Evolutionary conservation across 352 stramenopile genomes (phyloP), one percentile per base, ranked within the genome.

Genomic region (Pythium sukuiense): DNA sequence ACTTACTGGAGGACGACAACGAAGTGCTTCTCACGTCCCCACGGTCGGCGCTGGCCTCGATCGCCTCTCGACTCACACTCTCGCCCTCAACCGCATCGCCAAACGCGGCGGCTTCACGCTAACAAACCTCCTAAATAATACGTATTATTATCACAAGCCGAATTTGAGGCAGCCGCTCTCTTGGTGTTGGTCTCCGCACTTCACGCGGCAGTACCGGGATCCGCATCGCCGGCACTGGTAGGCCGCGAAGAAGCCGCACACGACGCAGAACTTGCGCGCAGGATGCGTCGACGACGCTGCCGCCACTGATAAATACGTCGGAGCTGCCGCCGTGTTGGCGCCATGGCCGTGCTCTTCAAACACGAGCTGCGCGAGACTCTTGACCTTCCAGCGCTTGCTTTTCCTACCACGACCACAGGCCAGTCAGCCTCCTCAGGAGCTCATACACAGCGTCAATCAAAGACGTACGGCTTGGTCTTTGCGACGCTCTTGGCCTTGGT

Each of bases 111-210:
- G 26, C 33, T 8, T 41, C 48, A 30, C 16, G 11, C 9, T 37
- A 39, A 43, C 3, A 18, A 39, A 45, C 37, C 29, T 7, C 8
- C n/a, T 45, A 53, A 55, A 50, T 14, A 43, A 0, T 43, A 18
- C 3, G 7, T 43, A 43, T 53, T 16, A 30, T 35, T 35, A 50
- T 77, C 66, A 92, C 24, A 92, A 61, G 0, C 85, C 84, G 55
- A 97, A 97, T 73, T 97, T 97, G 55, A 97, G 78, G 61, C 90
- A 97, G 26, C 90, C 80, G 55, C 83, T 96, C 66, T 97, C 88
- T 67, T 96, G 94, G 66, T 97, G 89, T 35, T 93, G 83, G 55
- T 96, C 87, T 33, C 79, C 84, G 75, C 90, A 97, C 50, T 81
- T 76, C 53, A 91, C 73, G 70, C 85, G 81, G 61, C 90, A 97